These are phyloP conservation scores for Laetiporus sulphureus DNA, from an alignment of 1,284 basidiomycete genomes.

Conservation along the genomic window DNA sequence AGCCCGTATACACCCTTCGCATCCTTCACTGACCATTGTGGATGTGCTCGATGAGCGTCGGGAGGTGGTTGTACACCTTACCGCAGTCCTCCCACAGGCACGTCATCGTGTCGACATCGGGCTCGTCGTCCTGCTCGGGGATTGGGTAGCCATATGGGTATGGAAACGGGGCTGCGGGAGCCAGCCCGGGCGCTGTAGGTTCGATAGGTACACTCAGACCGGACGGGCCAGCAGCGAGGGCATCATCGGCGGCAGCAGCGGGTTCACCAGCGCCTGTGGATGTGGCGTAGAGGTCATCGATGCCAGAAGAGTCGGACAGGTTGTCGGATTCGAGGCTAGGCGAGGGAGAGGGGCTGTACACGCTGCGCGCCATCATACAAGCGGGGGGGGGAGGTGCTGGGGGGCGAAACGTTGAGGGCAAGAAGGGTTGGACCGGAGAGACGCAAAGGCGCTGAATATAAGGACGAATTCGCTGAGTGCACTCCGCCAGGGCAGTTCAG, in stretches of 20 bases:
- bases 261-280: constrained; percentile 25
- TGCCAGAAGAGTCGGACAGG: constrained; percentile 24
- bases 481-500: too few relatives aligned
- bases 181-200: neutral
- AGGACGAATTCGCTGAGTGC: too few relatives aligned
- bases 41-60: constrained; percentile 71
- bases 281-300: constrained; percentile 16
- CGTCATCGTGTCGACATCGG: constrained; percentile 28
- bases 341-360: constrained; percentile 28
- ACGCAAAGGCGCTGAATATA: too few relatives aligned
- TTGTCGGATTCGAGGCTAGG: constrained; percentile 23
- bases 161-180: neutral
- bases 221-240: too few relatives aligned
- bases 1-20: neutral
- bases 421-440: too few relatives aligned
- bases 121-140: constrained; percentile 7
- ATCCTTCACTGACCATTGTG: constrained; percentile 50
- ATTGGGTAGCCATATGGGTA: too few relatives aligned
- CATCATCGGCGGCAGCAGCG: neutral
- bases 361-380: constrained; percentile 31
- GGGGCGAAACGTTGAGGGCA: too few relatives aligned
- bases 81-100: constrained; percentile 81
- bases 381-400: too few relatives aligned
- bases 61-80: constrained; percentile 59
- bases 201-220: too few relatives aligned